Evolutionary conservation across 2,329 filamentous ascomycete species (phyloP).

Genomic region (Hypoxylon sp.): DNA sequence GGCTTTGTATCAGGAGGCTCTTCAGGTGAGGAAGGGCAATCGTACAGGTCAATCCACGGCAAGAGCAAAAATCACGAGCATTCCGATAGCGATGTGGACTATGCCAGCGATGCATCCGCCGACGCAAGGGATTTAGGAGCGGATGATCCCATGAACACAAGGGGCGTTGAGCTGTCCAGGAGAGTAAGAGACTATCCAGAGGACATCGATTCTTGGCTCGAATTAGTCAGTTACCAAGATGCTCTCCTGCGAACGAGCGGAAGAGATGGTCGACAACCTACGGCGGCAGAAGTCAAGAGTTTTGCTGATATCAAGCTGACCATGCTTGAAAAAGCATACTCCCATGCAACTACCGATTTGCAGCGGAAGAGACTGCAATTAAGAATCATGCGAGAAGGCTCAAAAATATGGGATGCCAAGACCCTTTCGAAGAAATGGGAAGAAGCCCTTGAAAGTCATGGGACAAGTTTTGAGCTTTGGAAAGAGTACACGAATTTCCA

Average conservation of each 20-base stretch:
- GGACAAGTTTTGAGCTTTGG: slow-evolving; percentile 76
- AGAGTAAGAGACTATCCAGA: slow-evolving; percentile 73
- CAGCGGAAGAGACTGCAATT: slow-evolving; percentile 72
- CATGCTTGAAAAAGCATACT: slow-evolving; percentile 82
- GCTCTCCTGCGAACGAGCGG: slow-evolving; percentile 67
- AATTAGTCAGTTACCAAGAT: slow-evolving; percentile 84
- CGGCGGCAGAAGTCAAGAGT: slow-evolving; percentile 72
- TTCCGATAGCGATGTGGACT: slow-evolving; percentile 64
- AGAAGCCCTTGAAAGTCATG: slow-evolving; percentile 66
- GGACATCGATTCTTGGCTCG: slow-evolving; percentile 80
- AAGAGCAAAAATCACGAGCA: slow-evolving; percentile 66
- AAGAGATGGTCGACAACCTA: slow-evolving; percentile 60
- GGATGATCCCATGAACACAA: slow-evolving; percentile 63
- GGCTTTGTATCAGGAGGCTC: slow-evolving; percentile 52
- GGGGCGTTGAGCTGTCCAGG: slow-evolving; percentile 71
- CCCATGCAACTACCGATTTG: slow-evolving; percentile 60
- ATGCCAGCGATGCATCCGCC: slow-evolving; percentile 60
- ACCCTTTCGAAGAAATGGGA: slow-evolving; percentile 75
- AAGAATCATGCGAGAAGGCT: slow-evolving; percentile 79
- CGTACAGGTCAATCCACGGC: slow-evolving; percentile 75
- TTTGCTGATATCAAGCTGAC: slow-evolving; percentile 84
- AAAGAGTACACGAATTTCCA: slow-evolving; percentile 77
- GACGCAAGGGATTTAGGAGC: slow-evolving; percentile 50
- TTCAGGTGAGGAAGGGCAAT: slow-evolving; percentile 62
- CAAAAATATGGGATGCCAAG: slow-evolving; percentile 77